A percentile compares a stretch with the other conserved stretches of the same genome.
Evolutionary conservation across 306 rosid species (phyloP).

Genomic region (Canavalia ensiformis): DNA sequence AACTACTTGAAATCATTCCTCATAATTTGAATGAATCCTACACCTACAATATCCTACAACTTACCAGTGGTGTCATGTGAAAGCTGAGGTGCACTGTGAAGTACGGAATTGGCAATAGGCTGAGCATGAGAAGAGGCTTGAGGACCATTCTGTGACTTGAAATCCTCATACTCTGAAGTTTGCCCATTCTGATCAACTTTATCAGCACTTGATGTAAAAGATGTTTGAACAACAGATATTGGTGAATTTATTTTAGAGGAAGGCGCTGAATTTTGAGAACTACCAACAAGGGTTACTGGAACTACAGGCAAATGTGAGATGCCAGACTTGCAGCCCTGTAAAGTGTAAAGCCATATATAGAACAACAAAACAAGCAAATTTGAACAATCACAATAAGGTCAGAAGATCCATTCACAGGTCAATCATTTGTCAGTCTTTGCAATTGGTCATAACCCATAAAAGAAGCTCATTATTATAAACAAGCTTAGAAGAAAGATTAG

Average conservation of each 20-base stretch:
- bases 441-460: slow-evolving; percentile 32
- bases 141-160: slow-evolving; percentile 54
- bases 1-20: not conserved
- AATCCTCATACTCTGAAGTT: slow-evolving; percentile 57
- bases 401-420: slow-evolving; percentile 20
- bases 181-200: slow-evolving; percentile 54
- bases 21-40: slow-evolving; percentile 25
- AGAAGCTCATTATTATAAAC: not conserved
- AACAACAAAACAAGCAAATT: slow-evolving; percentile 30
- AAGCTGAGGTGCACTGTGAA: slow-evolving; percentile 46
- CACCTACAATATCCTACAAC: slow-evolving; percentile 9
- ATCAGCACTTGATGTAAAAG: slow-evolving; percentile 53
- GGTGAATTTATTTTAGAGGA: slow-evolving; percentile 53
- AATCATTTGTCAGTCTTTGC: not conserved
- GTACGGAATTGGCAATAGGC: slow-evolving; percentile 49
- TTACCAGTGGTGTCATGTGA: slow-evolving; percentile 59
- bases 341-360: slow-evolving; percentile 50
- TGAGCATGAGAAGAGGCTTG: slow-evolving; percentile 50
- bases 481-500: slow-evolving; percentile 22
- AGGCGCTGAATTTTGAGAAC: slow-evolving; percentile 58
- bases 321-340: slow-evolving; percentile 70
- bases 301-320: slow-evolving; percentile 55
- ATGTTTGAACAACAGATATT: slow-evolving; percentile 55
- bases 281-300: slow-evolving; percentile 57
- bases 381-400: slow-evolving; percentile 9